Percentiles rank a stretch among this genome's conserved stretches.
phyloP scores from a whole-genome alignment of 2,329 filamentous ascomycete genomes.

The Paecilomyces niveus region DNA sequence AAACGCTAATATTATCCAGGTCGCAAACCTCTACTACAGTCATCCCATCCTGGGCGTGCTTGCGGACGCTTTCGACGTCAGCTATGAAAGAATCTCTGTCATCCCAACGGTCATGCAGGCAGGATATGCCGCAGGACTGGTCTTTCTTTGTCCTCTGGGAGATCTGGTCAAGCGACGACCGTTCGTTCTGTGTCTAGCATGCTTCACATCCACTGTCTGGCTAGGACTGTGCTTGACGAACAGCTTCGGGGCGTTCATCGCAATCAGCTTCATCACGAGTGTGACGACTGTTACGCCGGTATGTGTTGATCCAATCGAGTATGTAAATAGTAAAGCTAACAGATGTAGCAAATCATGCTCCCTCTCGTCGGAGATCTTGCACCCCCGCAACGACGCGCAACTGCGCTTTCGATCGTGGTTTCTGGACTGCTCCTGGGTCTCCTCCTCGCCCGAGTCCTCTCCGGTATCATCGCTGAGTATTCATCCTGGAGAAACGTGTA shows the following conservation, averaged over 20 bases:
- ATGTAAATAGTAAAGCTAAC: background rate
- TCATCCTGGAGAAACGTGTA: conserved; percentile 71
- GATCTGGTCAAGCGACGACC: conserved; percentile 61
- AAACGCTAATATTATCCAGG: conserved; percentile 51
- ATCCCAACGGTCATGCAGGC: conserved; percentile 74
- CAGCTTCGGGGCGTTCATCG: conserved; percentile 58
- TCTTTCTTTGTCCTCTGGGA: conserved; percentile 69
- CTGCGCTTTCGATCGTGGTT: conserved; percentile 65
- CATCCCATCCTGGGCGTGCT: conserved; percentile 73
- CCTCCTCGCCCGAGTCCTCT: conserved; percentile 66
- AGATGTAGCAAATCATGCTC: conserved; percentile 58
- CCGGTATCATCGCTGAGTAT: conserved; percentile 67
- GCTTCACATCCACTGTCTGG: conserved; percentile 61
- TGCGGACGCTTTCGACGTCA: conserved; percentile 62
- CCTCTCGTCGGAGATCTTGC: conserved; percentile 74
- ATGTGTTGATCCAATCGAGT: background rate
- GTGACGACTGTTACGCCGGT: conserved; percentile 70
- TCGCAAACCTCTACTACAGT: conserved; percentile 76
- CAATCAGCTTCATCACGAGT: conserved; percentile 65
- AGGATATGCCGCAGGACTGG: conserved; percentile 66
- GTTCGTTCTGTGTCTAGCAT: conserved; percentile 61
- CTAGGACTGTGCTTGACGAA: conserved; percentile 63
- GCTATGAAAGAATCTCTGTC: conserved; percentile 58
- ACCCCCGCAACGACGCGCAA: conserved; percentile 59
- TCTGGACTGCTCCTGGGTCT: conserved; percentile 70